Conservation (phyloP, 306 rosid genomes). For the Lablab purpureus region DNA sequence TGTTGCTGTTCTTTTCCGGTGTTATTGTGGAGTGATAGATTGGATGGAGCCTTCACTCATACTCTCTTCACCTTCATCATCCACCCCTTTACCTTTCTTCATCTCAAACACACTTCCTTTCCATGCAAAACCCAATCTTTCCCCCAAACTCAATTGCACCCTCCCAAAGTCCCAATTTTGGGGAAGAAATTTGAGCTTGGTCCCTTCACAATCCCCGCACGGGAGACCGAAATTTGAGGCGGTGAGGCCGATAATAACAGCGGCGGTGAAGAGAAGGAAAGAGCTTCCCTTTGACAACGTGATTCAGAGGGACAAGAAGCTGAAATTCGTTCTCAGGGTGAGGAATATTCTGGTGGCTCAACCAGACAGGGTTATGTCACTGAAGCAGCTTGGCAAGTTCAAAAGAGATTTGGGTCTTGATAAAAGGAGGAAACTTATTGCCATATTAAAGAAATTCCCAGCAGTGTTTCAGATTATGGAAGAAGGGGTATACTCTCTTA, state of each 20-base stretch:
- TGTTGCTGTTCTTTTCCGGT: background rate
- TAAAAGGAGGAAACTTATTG: conserved; percentile 12
- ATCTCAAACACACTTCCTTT: conserved; percentile 13
- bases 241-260: background rate
- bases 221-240: background rate
- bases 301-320: conserved; percentile 30
- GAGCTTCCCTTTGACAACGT: conserved; percentile 27
- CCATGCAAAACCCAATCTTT: conserved; percentile 13
- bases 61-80: conserved; percentile 16
- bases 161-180: conserved; percentile 4
- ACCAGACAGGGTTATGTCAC: conserved; percentile 23
- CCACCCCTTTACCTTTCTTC: conserved; percentile 20
- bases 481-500: conserved; percentile 24
- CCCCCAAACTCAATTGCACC: background rate
- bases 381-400: background rate
- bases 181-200: conserved; percentile 18
- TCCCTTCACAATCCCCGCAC: background rate
- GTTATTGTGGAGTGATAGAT: background rate
- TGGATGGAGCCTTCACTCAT: conserved; percentile 2
- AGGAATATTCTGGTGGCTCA: conserved; percentile 23
- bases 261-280: conserved; percentile 27
- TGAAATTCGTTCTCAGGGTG: conserved; percentile 11
- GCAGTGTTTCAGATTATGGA: conserved; percentile 30
- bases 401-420: conserved; percentile 27
- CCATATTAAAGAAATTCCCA: conserved; percentile 7